Evolutionary conservation across 768 basidiomycete species (phyloP).

Genomic region (Inosperma sp.): DNA sequence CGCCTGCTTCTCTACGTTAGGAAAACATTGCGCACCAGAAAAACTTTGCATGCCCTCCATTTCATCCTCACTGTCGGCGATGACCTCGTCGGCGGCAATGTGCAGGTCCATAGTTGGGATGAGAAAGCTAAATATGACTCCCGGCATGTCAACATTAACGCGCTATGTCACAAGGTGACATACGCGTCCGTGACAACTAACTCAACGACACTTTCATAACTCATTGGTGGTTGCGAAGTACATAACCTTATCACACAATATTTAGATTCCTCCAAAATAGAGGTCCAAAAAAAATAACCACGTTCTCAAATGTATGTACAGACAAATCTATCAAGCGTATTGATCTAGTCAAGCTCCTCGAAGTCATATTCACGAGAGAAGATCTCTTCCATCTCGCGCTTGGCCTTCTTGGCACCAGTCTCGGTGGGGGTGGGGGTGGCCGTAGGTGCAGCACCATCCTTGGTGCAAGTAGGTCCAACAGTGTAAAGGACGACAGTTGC

Average conservation of each 20-base stretch:
- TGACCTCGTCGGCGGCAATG: slow-evolving; percentile 37
- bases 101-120: background rate
- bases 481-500: slow-evolving; percentile 24
- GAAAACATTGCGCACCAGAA: background rate
- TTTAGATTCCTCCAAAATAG: no score
- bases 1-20: background rate
- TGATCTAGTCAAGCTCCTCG: slow-evolving; percentile 28
- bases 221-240: no score
- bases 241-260: no score
- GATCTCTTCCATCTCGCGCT: slow-evolving; percentile 14
- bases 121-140: background rate
- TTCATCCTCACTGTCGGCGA: slow-evolving; percentile 43
- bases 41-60: slow-evolving; percentile 10
- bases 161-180: background rate
- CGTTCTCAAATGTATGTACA: background rate
- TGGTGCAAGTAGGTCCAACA: slow-evolving; percentile 22
- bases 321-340: slow-evolving; percentile 2
- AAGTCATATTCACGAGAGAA: slow-evolving; percentile 23
- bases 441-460: no score
- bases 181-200: slow-evolving; percentile 6
- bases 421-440: background rate
- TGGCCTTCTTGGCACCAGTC: slow-evolving; percentile 13
- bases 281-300: no score
- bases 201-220: no score
- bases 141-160: background rate